Percentiles rank a stretch among this genome's conserved stretches.
Evolutionary conservation across 208 protist genomes (phyloP).

Genomic region (Leishmania turanica): DNA sequence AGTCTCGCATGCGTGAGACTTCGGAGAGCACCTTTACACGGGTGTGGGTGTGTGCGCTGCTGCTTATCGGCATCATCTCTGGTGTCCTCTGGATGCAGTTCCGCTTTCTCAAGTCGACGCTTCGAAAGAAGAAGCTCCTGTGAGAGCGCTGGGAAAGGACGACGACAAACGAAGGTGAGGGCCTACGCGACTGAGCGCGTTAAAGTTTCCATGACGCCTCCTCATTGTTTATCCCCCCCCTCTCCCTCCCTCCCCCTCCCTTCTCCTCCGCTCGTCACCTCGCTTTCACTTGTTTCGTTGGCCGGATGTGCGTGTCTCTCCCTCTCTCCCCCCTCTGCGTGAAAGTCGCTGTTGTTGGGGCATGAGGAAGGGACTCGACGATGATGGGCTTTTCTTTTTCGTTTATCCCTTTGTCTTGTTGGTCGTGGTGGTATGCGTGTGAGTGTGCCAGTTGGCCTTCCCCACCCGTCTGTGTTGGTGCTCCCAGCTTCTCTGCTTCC

Average conservation of each 20-base stretch:
- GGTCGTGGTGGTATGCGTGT: neutral
- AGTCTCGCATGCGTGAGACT: constrained; percentile 62
- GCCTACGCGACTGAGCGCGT: neutral
- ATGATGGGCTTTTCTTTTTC: neutral
- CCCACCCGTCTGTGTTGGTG: no score
- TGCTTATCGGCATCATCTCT: constrained; percentile 46
- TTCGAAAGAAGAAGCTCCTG: constrained; percentile 70
- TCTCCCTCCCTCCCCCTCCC: no score
- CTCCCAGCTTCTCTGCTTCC: no score
- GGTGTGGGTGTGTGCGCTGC: constrained; percentile 65
- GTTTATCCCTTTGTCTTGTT: neutral
- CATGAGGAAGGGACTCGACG: neutral
- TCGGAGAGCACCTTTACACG: constrained; percentile 81
- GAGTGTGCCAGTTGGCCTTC: neutral
- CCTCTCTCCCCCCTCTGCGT: neutral
- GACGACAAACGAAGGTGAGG: neutral
- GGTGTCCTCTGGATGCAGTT: constrained; percentile 68
- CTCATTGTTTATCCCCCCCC: no score
- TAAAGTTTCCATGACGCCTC: neutral
- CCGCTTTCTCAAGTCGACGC: constrained; percentile 61
- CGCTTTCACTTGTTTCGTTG: neutral
- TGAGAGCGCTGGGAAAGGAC: neutral
- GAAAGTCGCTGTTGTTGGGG: no score
- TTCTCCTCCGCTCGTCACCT: neutral
- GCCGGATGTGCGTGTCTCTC: neutral